Percentiles rank a stretch among this genome's conserved stretches.
phyloP scores from a whole-genome alignment of 306 rosid genomes.

The Cucurbita argyrosperma region DNA sequence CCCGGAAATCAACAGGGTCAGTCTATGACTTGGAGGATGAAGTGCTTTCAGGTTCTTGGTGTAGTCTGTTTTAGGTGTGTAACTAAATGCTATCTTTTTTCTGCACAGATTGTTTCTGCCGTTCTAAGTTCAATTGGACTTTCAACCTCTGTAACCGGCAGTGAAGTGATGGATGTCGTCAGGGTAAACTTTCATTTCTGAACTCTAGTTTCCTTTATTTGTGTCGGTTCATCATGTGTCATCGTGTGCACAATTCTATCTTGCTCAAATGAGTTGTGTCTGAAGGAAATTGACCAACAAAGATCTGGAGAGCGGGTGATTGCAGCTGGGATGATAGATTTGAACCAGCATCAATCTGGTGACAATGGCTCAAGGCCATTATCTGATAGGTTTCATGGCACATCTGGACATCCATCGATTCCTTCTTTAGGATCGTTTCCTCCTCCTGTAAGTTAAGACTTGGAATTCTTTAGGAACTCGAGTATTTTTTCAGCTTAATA shows the following conservation, averaged over 20 bases:
- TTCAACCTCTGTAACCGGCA: constrained; percentile 38
- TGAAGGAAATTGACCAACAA: constrained; percentile 58
- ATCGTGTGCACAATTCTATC: neutral
- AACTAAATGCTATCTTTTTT: constrained; percentile 6
- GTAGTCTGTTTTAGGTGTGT: neutral
- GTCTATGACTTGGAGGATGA: constrained; percentile 1
- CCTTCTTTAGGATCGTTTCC: constrained; percentile 54
- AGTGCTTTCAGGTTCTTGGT: neutral
- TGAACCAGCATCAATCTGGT: constrained; percentile 39
- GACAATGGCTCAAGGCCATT: constrained; percentile 34
- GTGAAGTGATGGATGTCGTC: constrained; percentile 56
- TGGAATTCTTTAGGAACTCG: constrained; percentile 1
- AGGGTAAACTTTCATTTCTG: constrained; percentile 36
- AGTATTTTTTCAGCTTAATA: neutral
- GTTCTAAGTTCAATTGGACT: constrained; percentile 82
- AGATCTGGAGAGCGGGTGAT: constrained; percentile 47
- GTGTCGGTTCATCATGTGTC: neutral
- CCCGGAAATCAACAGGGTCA: constrained; percentile 69
- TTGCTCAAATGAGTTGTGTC: constrained; percentile 18
- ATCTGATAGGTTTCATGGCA: constrained; percentile 38
- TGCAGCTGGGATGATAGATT: constrained; percentile 36
- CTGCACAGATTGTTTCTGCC: constrained; percentile 62
- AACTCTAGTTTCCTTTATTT: neutral
- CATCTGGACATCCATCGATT: constrained; percentile 43
- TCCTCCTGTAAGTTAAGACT: constrained; percentile 55